Evolutionary conservation across 345 rosid species (phyloP), one percentile per base, ranked within the genome.

Genomic region (Erysimum cheiranthoides): DNA sequence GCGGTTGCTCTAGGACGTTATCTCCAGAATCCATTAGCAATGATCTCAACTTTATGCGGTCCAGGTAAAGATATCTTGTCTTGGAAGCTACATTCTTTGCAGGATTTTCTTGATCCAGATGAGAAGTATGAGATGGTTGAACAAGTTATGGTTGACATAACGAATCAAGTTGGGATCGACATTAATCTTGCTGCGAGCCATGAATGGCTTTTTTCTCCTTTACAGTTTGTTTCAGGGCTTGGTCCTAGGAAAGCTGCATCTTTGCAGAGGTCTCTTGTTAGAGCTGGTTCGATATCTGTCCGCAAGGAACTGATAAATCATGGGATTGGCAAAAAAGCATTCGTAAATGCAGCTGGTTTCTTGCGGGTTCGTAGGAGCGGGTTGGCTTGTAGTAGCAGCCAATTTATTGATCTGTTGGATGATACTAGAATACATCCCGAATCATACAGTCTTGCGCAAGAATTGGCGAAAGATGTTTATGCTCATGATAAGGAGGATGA

Each of bases 341-440:
- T 92, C 68, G 84, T 92, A 66, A 92, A 90, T 83, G 92, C 94
- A 3, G 96, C 82, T 17, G 97, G 89, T 16, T 90, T 90, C 86
- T 70, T 90, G 73, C 89, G 97, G 16, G 85, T 92, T 35, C 87
- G 92, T 10, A 85, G 94, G 35, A 92, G 92, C 79, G 96, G 97
- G 28, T 80, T 82, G 70, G 96, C 93, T 39, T 90, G 90, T 61
- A 87, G 84, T 80, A 86, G 88, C 74, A 90, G 87, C 79, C 97
- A 92, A 59, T 90, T 84, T 66, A 86, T 90, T 60, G 96, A 90
- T 77, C 76, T 90, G 61, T 76, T 92, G 81, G 97, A 90, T 80
- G 96, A 92, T 73, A 92, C 97, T 3, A 82, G 97, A 80, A 90
- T 92, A 72, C 93, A 92, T 82, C 97, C 97, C 0, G 97, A 92